A percentile compares a stretch with the other conserved stretches of the same genome.
These are phyloP conservation scores for Leccinum pachyderme DNA, from an alignment of 1,284 basidiomycete species.

Conservation along the genomic window DNA sequence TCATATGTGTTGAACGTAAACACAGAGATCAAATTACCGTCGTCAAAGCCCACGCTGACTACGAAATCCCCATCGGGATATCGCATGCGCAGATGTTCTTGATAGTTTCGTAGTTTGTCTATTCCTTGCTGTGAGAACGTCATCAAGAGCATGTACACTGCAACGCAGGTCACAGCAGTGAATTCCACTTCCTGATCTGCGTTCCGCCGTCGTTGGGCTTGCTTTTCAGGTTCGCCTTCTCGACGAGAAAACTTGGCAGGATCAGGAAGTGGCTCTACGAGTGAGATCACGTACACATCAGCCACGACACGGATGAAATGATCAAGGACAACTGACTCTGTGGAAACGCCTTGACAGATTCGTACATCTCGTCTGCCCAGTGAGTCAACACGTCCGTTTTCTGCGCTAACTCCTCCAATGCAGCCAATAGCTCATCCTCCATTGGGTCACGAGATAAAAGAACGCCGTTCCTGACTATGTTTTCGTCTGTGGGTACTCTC, in stretches of 20 bases:
- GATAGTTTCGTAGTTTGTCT: slow-evolving; percentile 65
- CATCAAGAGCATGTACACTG: slow-evolving; percentile 92
- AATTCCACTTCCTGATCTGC: slow-evolving; percentile 74
- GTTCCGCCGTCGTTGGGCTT: slow-evolving; percentile 61
- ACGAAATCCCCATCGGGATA: slow-evolving; percentile 68
- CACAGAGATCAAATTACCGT: slow-evolving; percentile 47
- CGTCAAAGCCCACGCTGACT: slow-evolving; percentile 74
- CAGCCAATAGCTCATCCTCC: slow-evolving; percentile 76
- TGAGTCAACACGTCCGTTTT: slow-evolving; percentile 92
- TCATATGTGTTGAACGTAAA: background rate
- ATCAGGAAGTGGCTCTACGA: slow-evolving; percentile 68
- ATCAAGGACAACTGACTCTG: slow-evolving; percentile 54
- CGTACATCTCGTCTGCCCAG: slow-evolving; percentile 92
- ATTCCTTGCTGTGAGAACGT: slow-evolving; percentile 92
- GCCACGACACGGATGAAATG: slow-evolving; percentile 1
- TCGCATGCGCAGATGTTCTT: slow-evolving; percentile 76
- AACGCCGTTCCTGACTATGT: slow-evolving; percentile 24
- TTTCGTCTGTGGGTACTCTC: slow-evolving; percentile 37
- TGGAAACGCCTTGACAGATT: slow-evolving; percentile 73
- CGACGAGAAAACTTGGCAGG: slow-evolving; percentile 67
- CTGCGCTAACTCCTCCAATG: slow-evolving; percentile 87
- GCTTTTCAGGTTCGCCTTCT: slow-evolving; percentile 70
- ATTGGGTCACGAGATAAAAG: slow-evolving; percentile 59
- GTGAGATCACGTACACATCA: slow-evolving; percentile 3
- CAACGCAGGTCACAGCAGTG: slow-evolving; percentile 80